Evolutionary conservation across 176 grass and related monocot genomes (phyloP), one percentile per base, ranked within the genome.

Genomic region (Aegilops sharonensis): DNA sequence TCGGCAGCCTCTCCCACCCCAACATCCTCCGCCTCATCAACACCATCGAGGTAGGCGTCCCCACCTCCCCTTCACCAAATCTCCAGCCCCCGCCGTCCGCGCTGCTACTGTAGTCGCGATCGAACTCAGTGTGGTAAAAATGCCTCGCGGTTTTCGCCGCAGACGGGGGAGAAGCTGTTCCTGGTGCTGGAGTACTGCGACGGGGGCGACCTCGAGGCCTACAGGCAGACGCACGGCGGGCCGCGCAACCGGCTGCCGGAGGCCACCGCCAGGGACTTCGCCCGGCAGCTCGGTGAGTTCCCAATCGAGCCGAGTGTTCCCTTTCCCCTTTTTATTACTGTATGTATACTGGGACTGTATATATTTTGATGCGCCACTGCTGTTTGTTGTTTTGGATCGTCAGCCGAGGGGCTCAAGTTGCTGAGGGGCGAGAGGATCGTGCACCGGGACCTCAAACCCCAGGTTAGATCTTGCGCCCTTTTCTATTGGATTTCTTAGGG

Each of bases 401-500:
- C 63, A 93, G 91, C 94, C 37, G 86, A 87, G 79, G 94, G 94
- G 77, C 63, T 95, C n/a, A 87, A 95, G 79, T 43, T 85, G 69
- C 72, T 93, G 36, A 78, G 89, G 45, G 91, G 83, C 4, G 76
- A 77, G 23, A 87, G 64, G 70, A 90, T 95, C 67, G 91, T 95
- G 65, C 94, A 93, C 87, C 66, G 91, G 23, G 93, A 95, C 78
- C 89, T 95, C 88, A 95, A 95, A 69, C 91, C 89, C 12, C 93
- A 95, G 94, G 94, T 93, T 42, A 8, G 39, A 85, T 68, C 21
- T 17, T 72, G 30, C 1, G 23, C 2, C 11, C 24, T 78, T 75
- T 78, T 79, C 39, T 4, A 72, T 8, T 7, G 1, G 2, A 60
- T 72, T 73, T 54, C 7, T 17, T 39, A 37, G 21, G 52, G 35